Evolutionary conservation across 1,284 basidiomycete species (phyloP), one percentile per base, ranked within the genome.

Genomic region (Ganoderma multipileum): DNA sequence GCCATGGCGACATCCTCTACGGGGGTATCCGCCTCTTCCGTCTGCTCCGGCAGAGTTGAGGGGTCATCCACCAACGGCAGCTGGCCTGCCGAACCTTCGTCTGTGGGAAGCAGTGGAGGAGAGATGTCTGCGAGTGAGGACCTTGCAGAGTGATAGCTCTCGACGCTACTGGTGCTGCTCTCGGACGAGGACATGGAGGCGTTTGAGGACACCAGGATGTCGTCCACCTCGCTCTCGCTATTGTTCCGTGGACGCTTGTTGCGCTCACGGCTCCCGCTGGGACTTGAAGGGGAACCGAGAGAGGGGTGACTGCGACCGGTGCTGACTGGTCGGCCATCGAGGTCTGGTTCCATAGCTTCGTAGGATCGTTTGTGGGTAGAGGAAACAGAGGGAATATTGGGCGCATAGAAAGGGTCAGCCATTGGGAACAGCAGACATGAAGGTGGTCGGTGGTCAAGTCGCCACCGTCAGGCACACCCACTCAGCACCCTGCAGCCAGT

Each of bases 241-340:
- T 73, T 68, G 64, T 68, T 71, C 20, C 72, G 52, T 7, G 72
- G 67, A 44, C 72, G 70, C 33, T 73, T 73, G 67, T 50, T 71
- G 11, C 72, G 68, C 36, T 73, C 71, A n/a, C 68, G 64, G 18
- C 63, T 68, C 44, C 44, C 67, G 50, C 57, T 55, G 2, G 65
- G 55, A 11, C 41, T 42, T 16, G 41, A 62, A 26, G 69, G 41
- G 23, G 69, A 63, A 42, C 41, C 39, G 20, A 41, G 2, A 8
- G 61, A 62, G 28, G 67, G 58, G 44, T 60, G 26, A 18, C 61
- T 61, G 52, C 42, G 64, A 61, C 64, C 66, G 44, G 63, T 39
- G n/a, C 33, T 64, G 42, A 54, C 54, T 60, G 41, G 60, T 38
- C 23, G 59, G n/a, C 20, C 4, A n/a, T 60, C 65, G 44, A 38